A percentile compares a stretch with the other conserved stretches of the same genome.
These are phyloP conservation scores for Solanum virginianum DNA, from an alignment of 257 asterid species.

Conservation along the genomic window DNA sequence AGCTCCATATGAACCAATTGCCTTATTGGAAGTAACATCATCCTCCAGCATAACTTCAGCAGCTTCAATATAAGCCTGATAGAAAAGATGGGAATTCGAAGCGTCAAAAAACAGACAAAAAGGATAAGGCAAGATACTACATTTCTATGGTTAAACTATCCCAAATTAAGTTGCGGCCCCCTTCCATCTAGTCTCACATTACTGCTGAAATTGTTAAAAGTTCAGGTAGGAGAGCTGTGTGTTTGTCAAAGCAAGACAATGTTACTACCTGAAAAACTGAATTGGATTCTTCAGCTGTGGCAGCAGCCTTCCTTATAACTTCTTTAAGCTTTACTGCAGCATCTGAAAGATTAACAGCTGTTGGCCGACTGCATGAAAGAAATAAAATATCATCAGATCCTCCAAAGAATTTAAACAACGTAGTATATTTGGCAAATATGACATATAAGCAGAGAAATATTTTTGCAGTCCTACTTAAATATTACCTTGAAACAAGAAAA, in stretches of 20 bases:
- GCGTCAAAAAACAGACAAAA: not conserved
- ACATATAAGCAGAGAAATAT: not conserved
- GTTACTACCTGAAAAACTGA: conserved; percentile 56
- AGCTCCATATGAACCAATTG: conserved; percentile 82
- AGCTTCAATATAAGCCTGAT: conserved; percentile 69
- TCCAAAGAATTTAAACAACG: not conserved
- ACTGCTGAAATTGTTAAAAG: not conserved
- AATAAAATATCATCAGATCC: not conserved
- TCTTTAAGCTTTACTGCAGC: conserved; percentile 78
- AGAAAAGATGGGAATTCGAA: not conserved
- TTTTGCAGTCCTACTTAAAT: not conserved
- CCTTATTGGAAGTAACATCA: conserved; percentile 84
- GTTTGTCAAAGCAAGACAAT: not conserved
- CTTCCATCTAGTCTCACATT: not conserved
- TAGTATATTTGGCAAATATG: not conserved
- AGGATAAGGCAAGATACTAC: not conserved
- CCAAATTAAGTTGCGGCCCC: not conserved
- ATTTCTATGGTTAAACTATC: not conserved
- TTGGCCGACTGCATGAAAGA: conserved; percentile 62
- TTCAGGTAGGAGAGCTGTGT: not conserved
- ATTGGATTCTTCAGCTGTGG: conserved; percentile 39
- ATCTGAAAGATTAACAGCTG: conserved; percentile 93
- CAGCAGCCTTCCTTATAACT: conserved; percentile 33
- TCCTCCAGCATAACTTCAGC: conserved; percentile 84
- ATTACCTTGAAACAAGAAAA: conserved; percentile 82